These are phyloP conservation scores for Aspergillus transmontanensis DNA, from an alignment of 2,329 filamentous ascomycete genomes.

Conservation along the genomic window DNA sequence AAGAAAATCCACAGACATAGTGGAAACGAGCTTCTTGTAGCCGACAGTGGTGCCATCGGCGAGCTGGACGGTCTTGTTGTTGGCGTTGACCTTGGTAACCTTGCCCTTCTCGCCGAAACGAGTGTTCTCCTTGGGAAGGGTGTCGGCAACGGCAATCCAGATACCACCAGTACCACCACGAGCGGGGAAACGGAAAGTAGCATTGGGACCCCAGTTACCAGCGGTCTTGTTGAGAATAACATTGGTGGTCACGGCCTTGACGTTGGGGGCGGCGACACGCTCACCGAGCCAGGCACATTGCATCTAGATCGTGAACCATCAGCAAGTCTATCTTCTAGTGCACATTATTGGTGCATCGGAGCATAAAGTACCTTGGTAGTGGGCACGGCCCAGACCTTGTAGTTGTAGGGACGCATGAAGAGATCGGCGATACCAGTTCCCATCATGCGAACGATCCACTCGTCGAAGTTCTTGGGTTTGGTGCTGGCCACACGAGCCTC, in stretches of 20 bases:
- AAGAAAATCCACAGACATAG: slow-evolving; percentile 91
- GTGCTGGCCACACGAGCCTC: slow-evolving; percentile 82
- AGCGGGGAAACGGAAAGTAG: slow-evolving; percentile 97
- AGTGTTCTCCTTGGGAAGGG: slow-evolving; percentile 87
- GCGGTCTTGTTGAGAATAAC: slow-evolving; percentile 95
- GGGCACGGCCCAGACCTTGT: slow-evolving; percentile 98
- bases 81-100: slow-evolving; percentile 84
- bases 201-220: slow-evolving; percentile 97
- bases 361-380: slow-evolving; percentile 77
- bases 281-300: slow-evolving; percentile 98
- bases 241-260: slow-evolving; percentile 92
- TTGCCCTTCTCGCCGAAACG: slow-evolving; percentile 82
- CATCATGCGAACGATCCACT: slow-evolving; percentile 95
- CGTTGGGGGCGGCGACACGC: slow-evolving; percentile 93
- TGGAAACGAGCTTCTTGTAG: slow-evolving; percentile 91
- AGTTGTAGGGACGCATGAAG: slow-evolving; percentile 99
- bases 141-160: slow-evolving; percentile 96
- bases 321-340: slow-evolving; percentile 7
- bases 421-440: slow-evolving; percentile 86
- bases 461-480: slow-evolving; percentile 96
- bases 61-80: slow-evolving; percentile 79
- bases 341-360: too few species aligned
- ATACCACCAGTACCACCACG: slow-evolving; percentile 95
- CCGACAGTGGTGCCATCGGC: slow-evolving; percentile 83
- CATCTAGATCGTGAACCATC: slow-evolving; percentile 65